Conservation (phyloP, 345 rosid species). For the Syzygium aqueum region DNA sequence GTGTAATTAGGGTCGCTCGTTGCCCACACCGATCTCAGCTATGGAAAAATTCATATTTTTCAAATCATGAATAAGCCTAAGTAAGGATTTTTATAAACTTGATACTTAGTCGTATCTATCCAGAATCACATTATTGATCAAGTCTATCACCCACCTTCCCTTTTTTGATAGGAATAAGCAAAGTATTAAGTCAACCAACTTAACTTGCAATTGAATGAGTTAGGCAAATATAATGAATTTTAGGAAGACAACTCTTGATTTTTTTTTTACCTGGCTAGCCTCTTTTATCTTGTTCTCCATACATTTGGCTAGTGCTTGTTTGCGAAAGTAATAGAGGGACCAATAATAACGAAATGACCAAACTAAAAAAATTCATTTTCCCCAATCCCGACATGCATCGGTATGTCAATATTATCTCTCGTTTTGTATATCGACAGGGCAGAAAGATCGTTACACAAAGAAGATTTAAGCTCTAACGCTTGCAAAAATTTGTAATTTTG, state of each 20-base stretch:
- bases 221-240: neutral
- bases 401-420: neutral
- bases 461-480: neutral
- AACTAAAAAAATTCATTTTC: neutral
- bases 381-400: rapidly evolving
- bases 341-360: neutral
- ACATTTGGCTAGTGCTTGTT: no score
- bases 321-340: neutral
- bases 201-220: neutral
- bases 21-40: neutral
- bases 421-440: neutral
- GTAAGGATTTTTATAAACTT: no score
- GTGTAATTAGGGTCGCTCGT: no score
- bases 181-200: neutral
- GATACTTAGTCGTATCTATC: neutral
- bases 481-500: neutral
- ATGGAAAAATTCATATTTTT: neutral
- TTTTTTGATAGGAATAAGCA: neutral
- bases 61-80: no score
- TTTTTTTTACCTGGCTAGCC: neutral
- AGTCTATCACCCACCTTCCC: neutral
- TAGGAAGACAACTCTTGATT: no score
- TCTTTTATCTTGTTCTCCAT: neutral
- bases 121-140: neutral
- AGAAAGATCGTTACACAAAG: neutral